phyloP scores from a whole-genome alignment of 257 asterid genomes.

The Euphrasia confusa region DNA sequence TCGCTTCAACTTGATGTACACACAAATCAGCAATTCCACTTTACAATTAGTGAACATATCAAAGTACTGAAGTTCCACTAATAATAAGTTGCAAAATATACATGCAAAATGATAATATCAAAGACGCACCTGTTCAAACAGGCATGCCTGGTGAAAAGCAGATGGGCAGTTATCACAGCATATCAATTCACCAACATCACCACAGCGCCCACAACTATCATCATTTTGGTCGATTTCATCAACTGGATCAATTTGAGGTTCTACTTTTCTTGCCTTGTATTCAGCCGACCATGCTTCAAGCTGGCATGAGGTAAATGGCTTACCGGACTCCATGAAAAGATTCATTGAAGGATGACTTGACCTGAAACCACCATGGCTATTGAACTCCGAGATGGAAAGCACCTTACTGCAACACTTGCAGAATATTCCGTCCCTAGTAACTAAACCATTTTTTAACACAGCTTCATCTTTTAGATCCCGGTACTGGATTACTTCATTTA shows the following conservation, averaged over 20 bases:
- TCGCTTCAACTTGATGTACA: constrained; percentile 10
- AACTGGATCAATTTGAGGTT: constrained; percentile 45
- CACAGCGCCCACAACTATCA: constrained; percentile 98
- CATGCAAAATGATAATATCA: constrained; percentile 4
- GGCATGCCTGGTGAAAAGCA: constrained; percentile 93
- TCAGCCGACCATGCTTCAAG: constrained; percentile 98
- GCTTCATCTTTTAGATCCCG: constrained; percentile 51
- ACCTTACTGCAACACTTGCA: constrained; percentile 71
- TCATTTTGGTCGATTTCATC: constrained; percentile 86
- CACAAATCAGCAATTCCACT: constrained; percentile 6
- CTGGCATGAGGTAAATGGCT: constrained; percentile 76
- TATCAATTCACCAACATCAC: constrained; percentile 88
- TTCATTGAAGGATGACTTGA: constrained; percentile 54
- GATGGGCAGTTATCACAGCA: constrained; percentile 99
- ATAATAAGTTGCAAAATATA: not conserved
- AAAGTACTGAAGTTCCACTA: not conserved
- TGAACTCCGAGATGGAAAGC: constrained; percentile 67
- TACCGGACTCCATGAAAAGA: constrained; percentile 81
- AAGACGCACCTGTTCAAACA: constrained; percentile 70
- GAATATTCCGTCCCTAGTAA: constrained; percentile 71
- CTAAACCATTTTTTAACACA: constrained; percentile 68
- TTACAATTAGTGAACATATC: not conserved
- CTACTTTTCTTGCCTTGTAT: constrained; percentile 60
- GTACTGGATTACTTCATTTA: constrained; percentile 70
- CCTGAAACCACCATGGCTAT: constrained; percentile 67